Evolutionary conservation across 768 basidiomycete species (phyloP), one percentile per base, ranked within the genome.

Genomic region (Tricholoma saponaceum): DNA sequence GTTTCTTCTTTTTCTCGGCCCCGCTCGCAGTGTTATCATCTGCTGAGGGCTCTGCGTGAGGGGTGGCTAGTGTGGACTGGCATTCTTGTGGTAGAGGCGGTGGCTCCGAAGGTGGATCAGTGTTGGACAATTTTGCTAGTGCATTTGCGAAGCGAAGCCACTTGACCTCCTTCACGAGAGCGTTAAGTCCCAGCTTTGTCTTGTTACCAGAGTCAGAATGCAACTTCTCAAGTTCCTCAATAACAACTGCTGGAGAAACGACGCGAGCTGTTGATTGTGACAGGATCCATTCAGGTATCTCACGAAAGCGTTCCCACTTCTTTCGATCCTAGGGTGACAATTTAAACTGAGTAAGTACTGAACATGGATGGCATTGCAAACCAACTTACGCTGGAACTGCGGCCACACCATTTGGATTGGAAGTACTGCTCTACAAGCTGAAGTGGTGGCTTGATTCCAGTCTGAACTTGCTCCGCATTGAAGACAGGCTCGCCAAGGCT

Each of bases 401-500:
- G 37, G 13, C 37, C 37, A 37, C 37, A 6, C 37, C 37, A 37
- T n/a, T 32, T 32, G 4, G 56, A 50, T 26, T 63, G 55, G 28
- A 69, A 68, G 16, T 59, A 51, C 18, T 60, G 35, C 41, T 70
- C 67, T 10, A 70, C 62, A 0, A 61, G 18, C 10, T 59, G 60
- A 26, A 72, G 56, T 1, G 69, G 69, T 12, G 66, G 71, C 33
- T 70, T 66, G 37, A 64, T 30, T 4, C 70, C 66, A 2, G 63
- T 66, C 43, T 67, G 65, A 22, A 43, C 39, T 7, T 61, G 62
- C 0, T 58, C 49, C 0, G 32, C 54, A 44, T 66, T 47, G 14
- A 57, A 60, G 4, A 66, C 62, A 10, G 51, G 25, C 35, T 68
- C 65, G 6, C 68, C 67, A 23, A 58, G 28, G 25, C 43, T 54